Base-by-base conservation (phyloP, 768 basidiomycete species). In the Aureoboletus auriporus region DNA sequence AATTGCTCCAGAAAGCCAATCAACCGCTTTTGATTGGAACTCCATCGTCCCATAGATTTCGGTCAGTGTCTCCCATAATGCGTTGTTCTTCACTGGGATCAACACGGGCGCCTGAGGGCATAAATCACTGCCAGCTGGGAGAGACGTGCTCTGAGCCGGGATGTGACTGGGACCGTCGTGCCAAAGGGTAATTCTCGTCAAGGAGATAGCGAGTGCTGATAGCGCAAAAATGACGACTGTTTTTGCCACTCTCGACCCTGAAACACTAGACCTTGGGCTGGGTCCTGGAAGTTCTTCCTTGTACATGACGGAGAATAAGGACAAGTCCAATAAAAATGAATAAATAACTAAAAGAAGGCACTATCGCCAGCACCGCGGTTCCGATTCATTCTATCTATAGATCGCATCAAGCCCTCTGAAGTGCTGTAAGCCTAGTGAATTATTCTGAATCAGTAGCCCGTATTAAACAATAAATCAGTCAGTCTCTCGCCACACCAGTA, bases 1-100 rank as follows among this genome's bases (percentile, higher is more conserved):
- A 16, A 77, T 64, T 8, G 75, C 69, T 28, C 68, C 68, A 13
- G 62, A 64, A 30, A 75, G 66, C 69, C 65, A 73, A 14, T 68
- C 59, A 6, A 69, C 58, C 1, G 69, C 69, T 29, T 58, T 59
- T 17, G 29, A 36, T 51, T 66, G 61, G 61, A 75, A 78, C 26
- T 34, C 59, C 6, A 70, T 64, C 3, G 68, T 69, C 26, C 53
- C 60, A 39, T 70, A 69, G 5, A 56, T 47, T 13, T 62, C 50
- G 8, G 62, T 58, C 4, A 77, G 44, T 12, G 48, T 52, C 46
- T 54, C 31, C 69, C 71, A 73, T 31, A 74, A 44, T 11, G 53
- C 60, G 2, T 35, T 57, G 44, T 74, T 67, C 55, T 60, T 68
- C 31, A 55, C 44, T 14, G 73, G 75, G 1, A 63, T 52, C 26